Evolutionary conservation across 1,284 basidiomycete genomes (phyloP), one percentile per base, ranked within the genome.

Genomic region (Trametes hirsuta): DNA sequence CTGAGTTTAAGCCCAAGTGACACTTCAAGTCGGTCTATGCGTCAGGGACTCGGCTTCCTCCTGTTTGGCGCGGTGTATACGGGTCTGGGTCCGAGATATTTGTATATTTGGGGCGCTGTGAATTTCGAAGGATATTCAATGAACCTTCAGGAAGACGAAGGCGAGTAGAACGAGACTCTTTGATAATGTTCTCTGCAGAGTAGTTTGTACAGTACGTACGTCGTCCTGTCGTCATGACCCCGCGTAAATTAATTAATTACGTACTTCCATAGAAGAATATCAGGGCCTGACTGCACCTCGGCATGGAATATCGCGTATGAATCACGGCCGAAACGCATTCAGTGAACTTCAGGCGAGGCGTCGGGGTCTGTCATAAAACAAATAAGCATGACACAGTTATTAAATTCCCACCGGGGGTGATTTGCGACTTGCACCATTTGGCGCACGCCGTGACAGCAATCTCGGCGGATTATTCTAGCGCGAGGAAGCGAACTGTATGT

Each of bases 11-110:
- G 34, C 10, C 36, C 48, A 56, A 50, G 47, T 48, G 53, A 45
- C 39, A 21, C 50, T 35, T 37, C n/a, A 52, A 46, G 22, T 39
- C 44, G 40, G 18, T 12, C 36, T 5, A 36, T 24, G 40, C 40
- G 45, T 36, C 47, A 45, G 11, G 22, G 35, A 21, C 42, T 39
- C 40, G 36, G 39, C 51, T 24, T 59, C 39, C 14, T 22, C 22
- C 35, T 47, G 24, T 52, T 58, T 58, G 56, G 44, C 56, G 56
- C 56, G 40, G 45, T 58, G 49, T 58, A 47, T 44, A 36, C 41
- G 41, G 41, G n/a, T 52, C 30, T 39, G 30, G 44, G 24, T 21
- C 18, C 6, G 25, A 2, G 14, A 36, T 30, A 30, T 30, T 30
- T 30, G 30, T 30, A 30, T 30, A 5, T 30, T 30, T 1, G 30